These are phyloP conservation scores for Mikania micrantha DNA, from an alignment of 129 eudicot species.

Conservation along the genomic window DNA sequence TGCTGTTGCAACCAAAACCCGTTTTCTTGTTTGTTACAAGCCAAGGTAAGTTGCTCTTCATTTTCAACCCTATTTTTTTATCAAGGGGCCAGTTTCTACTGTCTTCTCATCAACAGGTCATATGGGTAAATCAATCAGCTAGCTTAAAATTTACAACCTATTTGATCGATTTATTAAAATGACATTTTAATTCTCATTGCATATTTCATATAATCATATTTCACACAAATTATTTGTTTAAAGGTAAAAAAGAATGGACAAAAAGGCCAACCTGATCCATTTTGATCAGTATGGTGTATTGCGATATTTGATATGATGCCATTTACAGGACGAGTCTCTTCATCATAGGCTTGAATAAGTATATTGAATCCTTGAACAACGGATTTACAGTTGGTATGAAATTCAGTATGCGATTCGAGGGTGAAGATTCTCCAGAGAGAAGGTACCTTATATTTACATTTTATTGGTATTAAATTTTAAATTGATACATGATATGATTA, in stretches of 20 bases:
- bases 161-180: background rate
- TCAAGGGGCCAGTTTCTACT: background rate
- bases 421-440: constrained; percentile 89
- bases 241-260: too few relatives aligned
- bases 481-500: background rate
- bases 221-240: background rate
- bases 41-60: constrained; percentile 43
- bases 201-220: background rate
- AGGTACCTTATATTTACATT: constrained; percentile 37
- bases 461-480: background rate
- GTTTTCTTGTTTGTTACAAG: constrained; percentile 76
- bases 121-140: background rate
- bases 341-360: constrained; percentile 76
- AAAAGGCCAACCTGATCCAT: background rate
- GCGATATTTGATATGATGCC: background rate
- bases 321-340: constrained; percentile 75
- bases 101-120: background rate
- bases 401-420: constrained; percentile 89
- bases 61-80: background rate
- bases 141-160: background rate
- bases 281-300: background rate
- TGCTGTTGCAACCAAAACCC: constrained; percentile 57
- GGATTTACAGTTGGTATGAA: constrained; percentile 60
- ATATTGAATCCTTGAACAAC: constrained; percentile 66
- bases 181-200: background rate